Percentiles rank a stretch among this genome's conserved stretches.
Evolutionary conservation across 23 red algal species (phyloP).

Genomic region (Cyanidiococcus yangmingshanensis): DNA sequence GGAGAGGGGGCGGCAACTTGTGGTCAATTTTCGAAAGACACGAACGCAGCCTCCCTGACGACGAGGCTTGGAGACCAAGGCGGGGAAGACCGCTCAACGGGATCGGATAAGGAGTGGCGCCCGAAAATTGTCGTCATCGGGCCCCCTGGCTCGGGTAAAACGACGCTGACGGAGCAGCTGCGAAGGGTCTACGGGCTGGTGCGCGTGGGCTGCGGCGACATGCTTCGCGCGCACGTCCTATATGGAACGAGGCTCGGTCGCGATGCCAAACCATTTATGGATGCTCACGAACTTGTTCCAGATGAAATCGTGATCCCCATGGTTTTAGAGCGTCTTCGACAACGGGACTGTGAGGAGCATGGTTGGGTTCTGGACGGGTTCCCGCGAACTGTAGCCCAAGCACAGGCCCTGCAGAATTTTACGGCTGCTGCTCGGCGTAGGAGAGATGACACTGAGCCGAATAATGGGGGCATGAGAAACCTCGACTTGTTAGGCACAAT

Average conservation of each 20-base stretch:
- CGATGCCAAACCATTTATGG: conserved; percentile 35
- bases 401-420: neutral
- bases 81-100: too few species aligned
- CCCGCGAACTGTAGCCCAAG: conserved; percentile 48
- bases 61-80: too few species aligned
- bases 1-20: too few species aligned
- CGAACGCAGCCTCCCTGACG: too few species aligned
- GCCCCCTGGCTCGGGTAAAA: conserved; percentile 80
- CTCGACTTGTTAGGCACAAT: neutral
- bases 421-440: neutral
- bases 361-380: conserved; percentile 83
- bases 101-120: too few species aligned
- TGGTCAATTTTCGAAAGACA: too few species aligned
- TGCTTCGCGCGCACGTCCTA: conserved; percentile 66
- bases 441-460: neutral
- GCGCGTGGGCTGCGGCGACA: conserved; percentile 56
- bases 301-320: conserved; percentile 78
- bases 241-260: conserved; percentile 59
- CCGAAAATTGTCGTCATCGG: conserved; percentile 50
- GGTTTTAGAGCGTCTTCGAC: conserved; percentile 49
- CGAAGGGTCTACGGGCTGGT: conserved; percentile 48
- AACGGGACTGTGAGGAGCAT: conserved; percentile 46
- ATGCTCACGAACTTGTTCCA: conserved; percentile 32
- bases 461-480: neutral
- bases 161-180: conserved; percentile 48